These are phyloP conservation scores for Syzygium grande DNA, from an alignment of 345 rosid genomes.

Conservation along the genomic window DNA sequence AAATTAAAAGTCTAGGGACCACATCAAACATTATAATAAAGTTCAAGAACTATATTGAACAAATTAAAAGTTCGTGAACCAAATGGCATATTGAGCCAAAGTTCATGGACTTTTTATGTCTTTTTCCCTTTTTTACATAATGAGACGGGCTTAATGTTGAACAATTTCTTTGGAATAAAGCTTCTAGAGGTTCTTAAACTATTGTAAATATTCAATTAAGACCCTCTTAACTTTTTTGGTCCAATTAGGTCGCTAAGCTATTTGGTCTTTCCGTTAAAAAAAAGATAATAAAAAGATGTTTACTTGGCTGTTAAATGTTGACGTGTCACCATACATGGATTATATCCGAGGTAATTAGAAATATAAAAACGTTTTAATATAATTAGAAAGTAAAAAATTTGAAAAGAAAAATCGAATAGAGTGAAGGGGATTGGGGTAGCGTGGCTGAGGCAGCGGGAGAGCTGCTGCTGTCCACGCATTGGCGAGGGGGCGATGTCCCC, in stretches of 20 bases:
- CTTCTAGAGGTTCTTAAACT: not conserved
- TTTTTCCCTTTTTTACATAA: no score
- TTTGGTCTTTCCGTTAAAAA: not conserved
- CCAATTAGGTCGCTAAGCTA: not conserved
- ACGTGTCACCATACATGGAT: not conserved
- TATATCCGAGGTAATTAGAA: not conserved
- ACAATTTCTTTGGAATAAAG: not conserved
- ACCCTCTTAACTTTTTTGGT: not conserved
- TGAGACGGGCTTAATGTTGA: not conserved
- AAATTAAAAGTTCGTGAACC: no score
- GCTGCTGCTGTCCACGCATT: not conserved
- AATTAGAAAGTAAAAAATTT: not conserved
- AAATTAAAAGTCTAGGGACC: no score
- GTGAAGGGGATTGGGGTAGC: not conserved
- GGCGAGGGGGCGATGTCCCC: not conserved
- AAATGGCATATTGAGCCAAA: no score
- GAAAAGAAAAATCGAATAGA: not conserved
- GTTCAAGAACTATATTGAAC: no score
- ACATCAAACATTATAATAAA: no score
- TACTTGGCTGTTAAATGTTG: not conserved
- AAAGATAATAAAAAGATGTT: not conserved
- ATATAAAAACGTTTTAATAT: not conserved
- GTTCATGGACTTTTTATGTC: no score
- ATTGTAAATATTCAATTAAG: not conserved
- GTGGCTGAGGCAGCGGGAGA: not conserved